Conservation (phyloP, 352 stramenopile species). For the Pythium brachiatum region DNA sequence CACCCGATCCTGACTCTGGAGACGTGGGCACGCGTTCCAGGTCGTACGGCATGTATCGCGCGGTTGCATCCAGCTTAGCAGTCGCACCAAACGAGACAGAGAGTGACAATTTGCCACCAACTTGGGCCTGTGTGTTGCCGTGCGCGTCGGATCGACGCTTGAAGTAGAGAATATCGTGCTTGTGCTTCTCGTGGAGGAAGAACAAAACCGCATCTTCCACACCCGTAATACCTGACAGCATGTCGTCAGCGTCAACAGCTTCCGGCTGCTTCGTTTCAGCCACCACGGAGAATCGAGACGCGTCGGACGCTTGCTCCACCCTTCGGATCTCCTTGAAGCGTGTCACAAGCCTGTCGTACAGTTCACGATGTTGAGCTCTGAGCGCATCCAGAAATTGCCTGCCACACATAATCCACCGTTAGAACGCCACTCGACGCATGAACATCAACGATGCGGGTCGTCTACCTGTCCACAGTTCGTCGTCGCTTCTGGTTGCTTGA, state of each 20-base stretch:
- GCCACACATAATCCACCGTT: background rate
- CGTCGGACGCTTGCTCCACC: background rate
- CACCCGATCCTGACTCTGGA: constrained; percentile 28
- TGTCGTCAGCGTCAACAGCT: constrained; percentile 2
- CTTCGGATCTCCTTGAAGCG: constrained; percentile 16
- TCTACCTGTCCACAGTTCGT: constrained; percentile 17
- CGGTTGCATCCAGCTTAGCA: constrained; percentile 2
- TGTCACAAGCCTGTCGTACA: constrained; percentile 26
- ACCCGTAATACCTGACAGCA: constrained; percentile 18
- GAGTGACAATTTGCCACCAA: constrained; percentile 26
- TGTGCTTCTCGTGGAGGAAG: constrained; percentile 68
- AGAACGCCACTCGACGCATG: background rate
- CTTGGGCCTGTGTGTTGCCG: background rate
- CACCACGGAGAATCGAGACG: background rate
- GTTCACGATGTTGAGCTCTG: constrained; percentile 20
- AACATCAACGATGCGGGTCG: background rate
- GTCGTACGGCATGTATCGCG: constrained; percentile 60
- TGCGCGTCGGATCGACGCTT: constrained; percentile 27
- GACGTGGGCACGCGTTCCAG: constrained; percentile 40
- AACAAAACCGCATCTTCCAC: constrained; percentile 73
- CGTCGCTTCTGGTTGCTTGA: background rate
- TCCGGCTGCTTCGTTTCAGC: background rate
- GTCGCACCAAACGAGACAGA: constrained; percentile 26
- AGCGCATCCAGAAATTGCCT: constrained; percentile 23
- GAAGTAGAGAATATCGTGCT: constrained; percentile 71